Evolutionary conservation across 2,329 filamentous ascomycete genomes (phyloP), one percentile per base, ranked within the genome.

Genomic region (Colletotrichum chlorophyti): DNA sequence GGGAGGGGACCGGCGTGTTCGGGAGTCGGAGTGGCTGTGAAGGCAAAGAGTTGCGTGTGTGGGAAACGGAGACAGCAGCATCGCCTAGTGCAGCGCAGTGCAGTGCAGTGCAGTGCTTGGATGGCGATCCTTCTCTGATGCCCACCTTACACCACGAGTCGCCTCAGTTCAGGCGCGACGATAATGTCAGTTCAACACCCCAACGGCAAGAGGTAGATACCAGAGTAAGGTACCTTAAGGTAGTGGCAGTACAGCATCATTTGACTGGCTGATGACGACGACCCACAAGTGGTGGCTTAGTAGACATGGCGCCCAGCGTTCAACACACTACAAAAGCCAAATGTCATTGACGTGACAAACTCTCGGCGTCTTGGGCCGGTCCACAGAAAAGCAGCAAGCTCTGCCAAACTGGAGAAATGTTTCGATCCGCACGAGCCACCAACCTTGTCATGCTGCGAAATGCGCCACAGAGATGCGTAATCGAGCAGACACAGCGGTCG

Each of bases 401-500:
- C 37, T 31, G n/a, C n/a, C n/a, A n/a, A n/a, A n/a, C n/a, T n/a
- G n/a, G n/a, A n/a, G n/a, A 55, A 23, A 31, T 26, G 38, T 43
- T 45, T 57, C 38, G 27, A 23, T 27, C 19, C 8, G 21, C 37
- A 34, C 45, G 37, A 42, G 43, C 37, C 43, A 47, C 51, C 14
- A 47, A 49, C 51, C 51, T 45, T 58, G 43, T 49, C 38, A 21
- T 21, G 49, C 54, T 54, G 27, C 29, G 15, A 26, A 26, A 26
- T 34, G 57, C 57, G 57, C 57, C 57, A 59, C 57, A 59, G 31
- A 11, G n/a, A 26, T 59, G 51, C 57, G 57, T 59, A 50, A 59
- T 50, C 49, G 53, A 43, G 53, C n/a, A n/a, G n/a, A n/a, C n/a
- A n/a, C n/a, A n/a, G n/a, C n/a, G 21, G 34, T 21, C 24, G 26